Conservation (phyloP, 768 basidiomycete species). For the Russula sp. region DNA sequence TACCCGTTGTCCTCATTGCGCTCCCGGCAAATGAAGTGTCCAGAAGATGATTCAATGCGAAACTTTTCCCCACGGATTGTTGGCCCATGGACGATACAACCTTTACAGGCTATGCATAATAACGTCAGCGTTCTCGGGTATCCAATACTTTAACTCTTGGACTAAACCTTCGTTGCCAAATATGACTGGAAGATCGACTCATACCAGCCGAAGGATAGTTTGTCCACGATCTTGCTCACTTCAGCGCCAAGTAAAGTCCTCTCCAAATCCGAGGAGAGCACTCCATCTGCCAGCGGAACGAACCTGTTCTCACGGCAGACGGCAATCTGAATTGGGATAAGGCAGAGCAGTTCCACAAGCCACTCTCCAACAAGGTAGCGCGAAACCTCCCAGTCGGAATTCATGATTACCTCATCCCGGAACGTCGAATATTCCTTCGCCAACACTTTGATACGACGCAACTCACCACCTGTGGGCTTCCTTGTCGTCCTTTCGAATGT, state of each 20-base stretch:
- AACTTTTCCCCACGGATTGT: conserved; percentile 64
- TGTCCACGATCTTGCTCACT: conserved; percentile 55
- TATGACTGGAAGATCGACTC: conserved; percentile 63
- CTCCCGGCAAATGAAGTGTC: conserved; percentile 66
- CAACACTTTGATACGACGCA: conserved; percentile 41
- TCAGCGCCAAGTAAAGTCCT: conserved; percentile 56
- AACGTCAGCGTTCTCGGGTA: background rate
- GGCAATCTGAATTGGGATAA: conserved; percentile 64
- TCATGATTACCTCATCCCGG: conserved; percentile 8
- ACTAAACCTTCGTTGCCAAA: conserved; percentile 50
- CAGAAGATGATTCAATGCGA: conserved; percentile 55
- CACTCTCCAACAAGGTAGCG: conserved; percentile 54
- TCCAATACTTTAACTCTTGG: background rate
- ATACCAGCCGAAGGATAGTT: conserved; percentile 60
- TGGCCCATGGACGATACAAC: conserved; percentile 71
- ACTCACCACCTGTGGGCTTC: conserved; percentile 50
- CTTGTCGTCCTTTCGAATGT: conserved; percentile 49
- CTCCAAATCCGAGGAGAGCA: conserved; percentile 50
- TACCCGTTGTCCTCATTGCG: conserved; percentile 60
- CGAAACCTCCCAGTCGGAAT: conserved; percentile 36
- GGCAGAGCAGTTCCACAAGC: conserved; percentile 57
- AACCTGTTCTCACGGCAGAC: conserved; percentile 59
- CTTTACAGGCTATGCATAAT: conserved; percentile 48
- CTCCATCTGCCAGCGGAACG: conserved; percentile 57
- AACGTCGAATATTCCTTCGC: conserved; percentile 38